Percentiles rank a stretch among this genome's conserved stretches.
Conservation (phyloP, 1,139 yeast species). For the Williopsis jadinii region DNA sequence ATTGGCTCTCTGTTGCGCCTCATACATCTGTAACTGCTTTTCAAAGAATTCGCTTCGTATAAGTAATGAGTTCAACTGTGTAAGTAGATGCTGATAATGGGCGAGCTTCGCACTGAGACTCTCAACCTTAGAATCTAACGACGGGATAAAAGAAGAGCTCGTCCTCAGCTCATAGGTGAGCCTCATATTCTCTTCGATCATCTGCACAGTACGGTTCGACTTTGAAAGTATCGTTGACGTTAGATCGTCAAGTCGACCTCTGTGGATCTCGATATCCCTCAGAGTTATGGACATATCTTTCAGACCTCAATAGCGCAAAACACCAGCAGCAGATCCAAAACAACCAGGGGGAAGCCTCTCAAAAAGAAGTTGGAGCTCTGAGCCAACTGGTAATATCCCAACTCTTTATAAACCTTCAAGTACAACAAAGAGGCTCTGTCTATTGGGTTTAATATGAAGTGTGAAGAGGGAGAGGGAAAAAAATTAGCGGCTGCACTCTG, state of each 20-base stretch:
- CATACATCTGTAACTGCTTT: constrained; percentile 30
- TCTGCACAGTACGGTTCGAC: constrained; percentile 14
- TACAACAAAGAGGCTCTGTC: too few relatives aligned
- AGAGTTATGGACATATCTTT: not conserved
- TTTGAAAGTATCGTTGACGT: constrained; percentile 16
- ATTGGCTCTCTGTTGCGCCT: constrained; percentile 21
- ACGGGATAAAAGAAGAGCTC: constrained; percentile 12
- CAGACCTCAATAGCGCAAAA: not conserved
- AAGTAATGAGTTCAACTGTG: constrained; percentile 28
- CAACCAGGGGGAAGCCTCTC: too few relatives aligned
- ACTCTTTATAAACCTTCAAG: too few relatives aligned
- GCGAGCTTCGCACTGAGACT: constrained; percentile 10
- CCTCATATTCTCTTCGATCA: constrained; percentile 18
- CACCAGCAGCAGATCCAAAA: not conserved
- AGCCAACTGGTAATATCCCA: too few relatives aligned
- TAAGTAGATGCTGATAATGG: constrained; percentile 16
- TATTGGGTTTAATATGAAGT: too few relatives aligned
- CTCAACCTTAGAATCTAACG: constrained; percentile 14
- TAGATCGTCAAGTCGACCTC: constrained; percentile 13
- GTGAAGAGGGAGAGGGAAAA: too few relatives aligned
- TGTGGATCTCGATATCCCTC: constrained; percentile 8
- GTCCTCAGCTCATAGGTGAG: constrained; percentile 14
- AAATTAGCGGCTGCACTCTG: too few relatives aligned
- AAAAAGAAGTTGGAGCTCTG: too few relatives aligned
- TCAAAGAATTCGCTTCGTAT: constrained; percentile 34